Evolutionary conservation across 257 asterid genomes (phyloP), one percentile per base, ranked within the genome.

Genomic region (Fraxinus anomala): DNA sequence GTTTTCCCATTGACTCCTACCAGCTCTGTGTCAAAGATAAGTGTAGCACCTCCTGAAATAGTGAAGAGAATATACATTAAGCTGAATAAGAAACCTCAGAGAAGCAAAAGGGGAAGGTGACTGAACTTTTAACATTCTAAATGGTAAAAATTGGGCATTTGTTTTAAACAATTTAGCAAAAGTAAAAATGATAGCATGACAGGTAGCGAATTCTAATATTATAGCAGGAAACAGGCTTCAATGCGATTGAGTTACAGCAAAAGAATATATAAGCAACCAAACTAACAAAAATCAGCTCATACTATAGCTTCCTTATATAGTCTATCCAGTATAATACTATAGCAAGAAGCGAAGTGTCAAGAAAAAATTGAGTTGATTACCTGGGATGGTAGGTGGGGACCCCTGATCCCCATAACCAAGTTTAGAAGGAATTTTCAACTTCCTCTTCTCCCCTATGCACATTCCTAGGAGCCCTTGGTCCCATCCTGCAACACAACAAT

Each of bases 381-480:
- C 99, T 83, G 99, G 99, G 84, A 96, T 96, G 65, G 86, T 88
- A 63, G 99, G 99, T 23, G 99, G 99, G 77, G 97, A 84, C 19
- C 99, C 99, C 73, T 87, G 91, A 0, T 93, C 99, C 3, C 99
- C 99, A 70, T 96, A 96, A 80, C 97, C 99, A 42, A 93, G 97
- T 86, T 92, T 93, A 68, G 99, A 83, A 42, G 99, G 99, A 71
- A 96, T 96, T 80, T 89, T 90, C 90, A 93, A 83, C 90, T 93
- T 96, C 44, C 99, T 81, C 87, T 92, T 93, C 90, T 96, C 99
- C 34, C 98, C 98, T 67, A 96, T 84, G 84, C 99, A 96, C 97
- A 93, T 93, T 59, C 98, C 97, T 26, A 94, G 78, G 24, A 96
- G 80, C 63, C 98, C 99, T 87, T 93, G 99, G 87, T 96, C 99